Percentiles rank a stretch among this genome's conserved stretches.
These are phyloP conservation scores for Solanum corneliomulleri DNA, from an alignment of 257 asterid genomes.

Conservation along the genomic window DNA sequence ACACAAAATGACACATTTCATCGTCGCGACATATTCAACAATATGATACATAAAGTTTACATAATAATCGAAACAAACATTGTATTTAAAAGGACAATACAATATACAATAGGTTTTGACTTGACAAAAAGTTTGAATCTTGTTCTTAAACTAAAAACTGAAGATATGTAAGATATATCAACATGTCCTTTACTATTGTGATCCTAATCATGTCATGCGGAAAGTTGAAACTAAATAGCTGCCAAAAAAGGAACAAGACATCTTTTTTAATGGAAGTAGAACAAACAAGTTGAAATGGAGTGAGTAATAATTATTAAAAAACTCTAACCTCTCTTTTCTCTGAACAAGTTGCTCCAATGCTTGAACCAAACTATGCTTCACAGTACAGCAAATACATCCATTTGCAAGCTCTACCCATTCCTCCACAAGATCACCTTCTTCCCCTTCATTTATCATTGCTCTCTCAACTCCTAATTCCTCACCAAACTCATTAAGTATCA, in stretches of 20 bases:
- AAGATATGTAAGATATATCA: background rate
- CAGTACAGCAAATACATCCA: constrained; percentile 95
- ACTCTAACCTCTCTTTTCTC: constrained; percentile 72
- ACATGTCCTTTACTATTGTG: background rate
- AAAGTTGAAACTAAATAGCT: background rate
- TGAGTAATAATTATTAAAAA: background rate
- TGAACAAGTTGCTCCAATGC: constrained; percentile 97
- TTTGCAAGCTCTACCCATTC: constrained; percentile 99
- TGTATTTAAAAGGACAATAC: background rate
- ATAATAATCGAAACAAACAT: background rate
- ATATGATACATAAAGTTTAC: background rate
- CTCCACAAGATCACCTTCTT: constrained; percentile 83
- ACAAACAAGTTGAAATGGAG: background rate
- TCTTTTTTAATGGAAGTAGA: background rate
- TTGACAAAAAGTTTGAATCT: background rate
- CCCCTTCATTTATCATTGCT: constrained; percentile 98
- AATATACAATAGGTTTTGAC: background rate
- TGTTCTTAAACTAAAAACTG: background rate
- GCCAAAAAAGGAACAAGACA: background rate
- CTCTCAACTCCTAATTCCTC: constrained; percentile 96
- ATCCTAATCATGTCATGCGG: background rate
- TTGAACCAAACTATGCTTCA: constrained; percentile 95
- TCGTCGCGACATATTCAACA: background rate
- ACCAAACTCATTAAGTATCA: constrained; percentile 90
- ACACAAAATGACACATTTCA: background rate